Evolutionary conservation across 83 land plant species (phyloP), one percentile per base, ranked within the genome.

Genomic region (Thuja plicata): DNA sequence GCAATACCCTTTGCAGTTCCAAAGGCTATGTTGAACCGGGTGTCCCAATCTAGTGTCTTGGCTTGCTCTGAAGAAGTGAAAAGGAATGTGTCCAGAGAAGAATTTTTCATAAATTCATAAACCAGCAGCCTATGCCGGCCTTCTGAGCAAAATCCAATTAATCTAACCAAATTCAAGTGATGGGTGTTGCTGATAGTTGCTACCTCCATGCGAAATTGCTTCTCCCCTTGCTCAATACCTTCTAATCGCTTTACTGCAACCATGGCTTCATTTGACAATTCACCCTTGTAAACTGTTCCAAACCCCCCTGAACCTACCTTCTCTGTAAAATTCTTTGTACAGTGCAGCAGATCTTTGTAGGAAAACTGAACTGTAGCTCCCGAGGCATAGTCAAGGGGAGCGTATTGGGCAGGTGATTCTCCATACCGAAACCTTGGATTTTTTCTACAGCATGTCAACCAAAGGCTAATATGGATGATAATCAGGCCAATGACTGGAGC

Each of bases 231-330:
- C 55, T 91, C 95, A 62, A 94, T 93, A 10, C 95, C 93, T 71
- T 97, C 97, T 0, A 95, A 87, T 50, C 89, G 93, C 87, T 97
- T 97, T 85, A 97, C 96, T 16, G 97, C 98, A 46, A 91, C 96
- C 71, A 91, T 87, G 0, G 93, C 89, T 55, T 83, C 88, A 84
- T 95, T 93, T 3, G 93, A 87, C 19, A 97, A 91, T 70, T 88
- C 70, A 9, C 96, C 98, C 87, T 88, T 90, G 55, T 97, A 97
- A 13, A 95, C 96, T 41, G 96, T 90, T 10, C 98, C 98, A 89
- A 97, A 97, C 1, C 96, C 98, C 32, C 98, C 98, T 15, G 84
- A 92, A 24, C 98, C 97, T 81, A 97, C 93, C 91, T 93, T 94
- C 50, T 94, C 92, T 89, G 91, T 92, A 88, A 97, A 97, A 13